phyloP scores from a whole-genome alignment of 257 asterid genomes.

The Salvia hispanica region DNA sequence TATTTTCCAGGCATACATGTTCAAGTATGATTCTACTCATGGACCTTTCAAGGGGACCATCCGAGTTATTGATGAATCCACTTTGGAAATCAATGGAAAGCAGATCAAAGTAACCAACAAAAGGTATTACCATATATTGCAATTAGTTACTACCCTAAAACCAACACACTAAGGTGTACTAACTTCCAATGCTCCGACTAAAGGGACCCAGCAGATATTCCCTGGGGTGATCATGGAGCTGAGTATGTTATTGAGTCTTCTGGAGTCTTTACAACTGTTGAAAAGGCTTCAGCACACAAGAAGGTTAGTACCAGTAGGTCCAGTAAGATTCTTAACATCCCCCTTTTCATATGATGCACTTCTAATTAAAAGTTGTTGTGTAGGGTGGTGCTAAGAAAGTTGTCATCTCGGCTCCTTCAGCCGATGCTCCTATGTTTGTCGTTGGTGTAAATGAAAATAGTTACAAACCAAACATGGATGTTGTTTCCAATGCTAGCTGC shows the following conservation, averaged over 20 bases:
- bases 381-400: conserved; percentile 99
- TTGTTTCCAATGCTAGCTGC: conserved; percentile 98
- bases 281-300: conserved; percentile 86
- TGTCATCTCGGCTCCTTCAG: conserved; percentile 97
- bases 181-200: conserved; percentile 24
- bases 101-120: conserved; percentile 69
- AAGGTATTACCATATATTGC: conserved; percentile 52
- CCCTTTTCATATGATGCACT: conserved; percentile 15
- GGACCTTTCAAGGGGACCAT: conserved; percentile 80
- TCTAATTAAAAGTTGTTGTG: conserved; percentile 33
- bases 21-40: conserved; percentile 96
- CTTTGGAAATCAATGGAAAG: conserved; percentile 92
- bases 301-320: conserved; percentile 50
- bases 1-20: conserved; percentile 86
- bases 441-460: conserved; percentile 92
- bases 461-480: conserved; percentile 89
- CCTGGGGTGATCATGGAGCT: conserved; percentile 96
- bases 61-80: conserved; percentile 72
- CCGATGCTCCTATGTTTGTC: conserved; percentile 99
- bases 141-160: conserved; percentile 8
- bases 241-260: conserved; percentile 94
- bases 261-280: conserved; percentile 83
- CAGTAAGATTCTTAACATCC: conserved; percentile 8
- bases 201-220: conserved; percentile 95
- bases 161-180: conserved; percentile 24